Evolutionary conservation across 2,329 filamentous ascomycete genomes (phyloP), one percentile per base, ranked within the genome.

Genomic region (Hansfordia pulvinata): DNA sequence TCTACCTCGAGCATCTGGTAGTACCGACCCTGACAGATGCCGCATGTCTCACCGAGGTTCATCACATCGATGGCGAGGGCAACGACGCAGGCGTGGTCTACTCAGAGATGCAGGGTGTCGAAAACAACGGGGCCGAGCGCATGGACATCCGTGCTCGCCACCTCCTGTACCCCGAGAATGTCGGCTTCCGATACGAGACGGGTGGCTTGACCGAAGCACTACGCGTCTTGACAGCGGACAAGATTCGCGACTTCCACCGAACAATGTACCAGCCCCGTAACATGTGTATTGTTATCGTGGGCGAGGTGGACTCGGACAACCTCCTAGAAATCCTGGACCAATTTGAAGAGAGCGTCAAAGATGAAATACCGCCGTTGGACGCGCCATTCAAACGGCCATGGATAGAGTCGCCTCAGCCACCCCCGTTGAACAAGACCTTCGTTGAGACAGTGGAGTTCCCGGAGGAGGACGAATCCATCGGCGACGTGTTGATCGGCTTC

Each of bases 261-360:
- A 81, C 86, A 36, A 96, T 98, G 88, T 98, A 98, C 46, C 88
- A 96, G 49, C 90, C 90, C 3, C 88, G 86, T 48, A 98, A 98
- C 44, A 60, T 98, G 32, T 92, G 86, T 36, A 58, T 98, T 16
- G 70, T 94, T 15, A 74, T 98, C 32, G 78, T 92, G n/a, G 90
- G 90, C 22, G 85, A 94, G 50, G 73, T 93, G 2, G 75, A 94
- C 44, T 82, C 94, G 45, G 57, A 69, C 0, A 67, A 92, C 41
- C 65, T 98, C 31, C 58, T 96, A 13, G 56, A 76, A 17, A 84
- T 92, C 24, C 57, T 98, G 18, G 83, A 93, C 42, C 62, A 75
- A 14, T 98, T 98, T 44, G 90, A 98, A 50, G 74, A 80, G 34
- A 79, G 79, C 17, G 88, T 96, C 42, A 58, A 86, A 34, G 71